Conservation (phyloP, 140 eudicot species). For the Stevia rebaudiana region DNA sequence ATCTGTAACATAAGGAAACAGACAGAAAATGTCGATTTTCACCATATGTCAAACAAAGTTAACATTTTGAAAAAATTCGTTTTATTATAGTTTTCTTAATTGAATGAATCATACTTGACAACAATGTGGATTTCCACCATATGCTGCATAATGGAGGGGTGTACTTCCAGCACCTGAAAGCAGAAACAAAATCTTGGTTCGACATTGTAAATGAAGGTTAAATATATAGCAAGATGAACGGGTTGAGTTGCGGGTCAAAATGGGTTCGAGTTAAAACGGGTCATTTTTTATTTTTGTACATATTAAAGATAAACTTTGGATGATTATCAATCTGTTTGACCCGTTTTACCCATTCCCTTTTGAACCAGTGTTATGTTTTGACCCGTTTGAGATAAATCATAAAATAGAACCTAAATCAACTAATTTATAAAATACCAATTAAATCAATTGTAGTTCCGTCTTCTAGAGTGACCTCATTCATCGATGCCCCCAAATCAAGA, state of each 20-base stretch:
- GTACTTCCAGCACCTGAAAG: conserved; percentile 82
- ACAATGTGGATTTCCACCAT: conserved; percentile 77
- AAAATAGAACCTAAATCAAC: conserved; percentile 2
- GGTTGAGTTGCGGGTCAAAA: not conserved
- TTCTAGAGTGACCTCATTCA: too few relatives aligned
- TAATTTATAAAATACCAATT: not conserved
- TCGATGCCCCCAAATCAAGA: too few relatives aligned
- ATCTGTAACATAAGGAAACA: conserved; percentile 36
- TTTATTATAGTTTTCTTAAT: not conserved
- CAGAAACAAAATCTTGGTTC: not conserved
- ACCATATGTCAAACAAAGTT: not conserved
- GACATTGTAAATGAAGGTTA: not conserved
- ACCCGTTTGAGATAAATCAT: conserved; percentile 1
- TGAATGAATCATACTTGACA: conserved; percentile 50
- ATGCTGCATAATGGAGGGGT: conserved; percentile 81
- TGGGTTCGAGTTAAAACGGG: not conserved
- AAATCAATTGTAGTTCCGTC: too few relatives aligned
- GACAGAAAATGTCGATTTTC: not conserved
- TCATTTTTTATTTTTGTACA: not conserved
- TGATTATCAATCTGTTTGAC: not conserved
- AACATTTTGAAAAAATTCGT: not conserved
- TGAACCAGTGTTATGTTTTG: not conserved
- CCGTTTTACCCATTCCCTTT: not conserved
- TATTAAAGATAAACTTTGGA: not conserved
- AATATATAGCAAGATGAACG: not conserved